These are phyloP conservation scores for Clathrus columnatus DNA, from an alignment of 768 basidiomycete genomes.

Conservation along the genomic window DNA sequence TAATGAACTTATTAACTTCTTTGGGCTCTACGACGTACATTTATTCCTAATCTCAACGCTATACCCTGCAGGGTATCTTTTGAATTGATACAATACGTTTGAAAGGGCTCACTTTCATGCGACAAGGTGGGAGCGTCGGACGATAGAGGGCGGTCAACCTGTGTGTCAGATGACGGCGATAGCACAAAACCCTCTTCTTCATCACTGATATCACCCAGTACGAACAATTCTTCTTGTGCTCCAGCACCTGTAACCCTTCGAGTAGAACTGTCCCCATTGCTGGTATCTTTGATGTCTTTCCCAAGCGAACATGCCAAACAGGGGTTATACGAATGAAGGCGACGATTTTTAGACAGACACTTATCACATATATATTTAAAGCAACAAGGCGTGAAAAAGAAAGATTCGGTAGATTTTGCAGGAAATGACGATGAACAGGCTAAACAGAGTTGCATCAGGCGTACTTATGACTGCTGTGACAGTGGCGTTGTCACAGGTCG, in stretches of 20 bases:
- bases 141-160: not conserved
- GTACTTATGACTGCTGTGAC: too few species aligned
- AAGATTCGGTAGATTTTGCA: conserved; percentile 20
- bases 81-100: conserved; percentile 45
- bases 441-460: conserved; percentile 40
- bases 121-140: conserved; percentile 9
- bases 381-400: conserved; percentile 59
- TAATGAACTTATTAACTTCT: not conserved
- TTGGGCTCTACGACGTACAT: conserved; percentile 39
- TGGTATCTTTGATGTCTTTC: conserved; percentile 28
- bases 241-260: conserved; percentile 26
- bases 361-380: conserved; percentile 50
- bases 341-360: conserved; percentile 52
- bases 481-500: too few species aligned
- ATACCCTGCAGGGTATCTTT: conserved; percentile 60
- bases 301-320: conserved; percentile 46
- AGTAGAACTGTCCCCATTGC: conserved; percentile 33
- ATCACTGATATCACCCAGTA: conserved; percentile 58
- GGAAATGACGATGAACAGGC: conserved; percentile 55
- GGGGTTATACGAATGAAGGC: conserved; percentile 60
- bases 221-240: conserved; percentile 57
- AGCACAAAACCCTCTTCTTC: conserved; percentile 32
- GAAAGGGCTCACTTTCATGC: conserved; percentile 1
- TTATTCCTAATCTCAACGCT: conserved; percentile 47
- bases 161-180: not conserved